A percentile compares a stretch with the other conserved stretches of the same genome.
Conservation (phyloP, 2,329 filamentous ascomycete genomes). For the Aspergillus transmontanensis region DNA sequence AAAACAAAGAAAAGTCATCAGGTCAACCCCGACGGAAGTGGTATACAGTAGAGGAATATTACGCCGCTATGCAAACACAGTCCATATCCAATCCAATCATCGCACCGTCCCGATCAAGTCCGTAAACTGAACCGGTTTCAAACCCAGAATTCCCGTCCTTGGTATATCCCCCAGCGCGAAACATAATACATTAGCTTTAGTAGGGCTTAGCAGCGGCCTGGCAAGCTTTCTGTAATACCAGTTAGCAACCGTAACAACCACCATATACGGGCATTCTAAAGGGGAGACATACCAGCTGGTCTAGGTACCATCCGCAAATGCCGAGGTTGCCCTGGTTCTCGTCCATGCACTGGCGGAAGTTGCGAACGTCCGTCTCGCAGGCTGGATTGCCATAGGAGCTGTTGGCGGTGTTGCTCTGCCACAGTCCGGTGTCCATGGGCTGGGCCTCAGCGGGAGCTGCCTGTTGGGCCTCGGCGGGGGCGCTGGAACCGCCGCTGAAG, state of each 20-base stretch:
- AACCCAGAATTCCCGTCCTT: neutral
- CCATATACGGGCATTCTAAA: neutral
- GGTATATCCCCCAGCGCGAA: neutral
- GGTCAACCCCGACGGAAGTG: conserved; percentile 5
- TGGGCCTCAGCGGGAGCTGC: conserved; percentile 55
- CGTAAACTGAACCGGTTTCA: neutral
- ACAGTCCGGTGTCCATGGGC: conserved; percentile 51
- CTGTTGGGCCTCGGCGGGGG: conserved; percentile 56
- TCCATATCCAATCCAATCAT: conserved; percentile 1
- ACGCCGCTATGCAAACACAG: conserved; percentile 27
- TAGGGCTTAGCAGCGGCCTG: conserved; percentile 75
- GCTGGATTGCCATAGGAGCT: conserved; percentile 55
- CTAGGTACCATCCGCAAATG: conserved; percentile 97
- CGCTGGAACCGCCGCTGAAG: conserved; percentile 70
- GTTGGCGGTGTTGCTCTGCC: conserved; percentile 54
- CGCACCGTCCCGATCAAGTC: neutral
- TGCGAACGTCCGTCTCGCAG: conserved; percentile 77
- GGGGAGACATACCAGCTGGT: conserved; percentile 68
- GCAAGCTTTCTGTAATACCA: conserved; percentile 68
- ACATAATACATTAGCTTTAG: conserved; percentile 46
- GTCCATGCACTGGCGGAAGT: conserved; percentile 95
- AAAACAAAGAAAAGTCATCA: conserved; percentile 5
- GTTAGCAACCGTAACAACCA: conserved; percentile 29
- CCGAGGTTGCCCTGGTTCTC: conserved; percentile 91
- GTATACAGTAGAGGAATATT: conserved; percentile 21